These are phyloP conservation scores for Chlorella sp. DNA, from an alignment of 139 green algal species.

Conservation along the genomic window DNA sequence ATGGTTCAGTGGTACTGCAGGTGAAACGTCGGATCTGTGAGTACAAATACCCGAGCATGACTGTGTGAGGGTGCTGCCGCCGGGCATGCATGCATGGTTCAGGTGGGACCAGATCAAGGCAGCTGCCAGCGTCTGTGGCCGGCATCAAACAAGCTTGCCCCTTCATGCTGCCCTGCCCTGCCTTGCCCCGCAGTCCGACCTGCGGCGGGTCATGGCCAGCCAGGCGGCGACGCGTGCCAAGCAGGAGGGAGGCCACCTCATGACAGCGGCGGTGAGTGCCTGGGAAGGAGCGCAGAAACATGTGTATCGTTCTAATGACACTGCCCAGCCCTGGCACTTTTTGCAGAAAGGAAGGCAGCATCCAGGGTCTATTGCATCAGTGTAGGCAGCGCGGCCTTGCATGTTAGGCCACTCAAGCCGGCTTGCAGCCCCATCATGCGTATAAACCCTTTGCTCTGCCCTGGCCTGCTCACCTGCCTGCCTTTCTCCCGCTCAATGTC, in stretches of 20 bases:
- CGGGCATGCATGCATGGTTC: not conserved
- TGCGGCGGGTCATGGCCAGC: slow-evolving; percentile 35
- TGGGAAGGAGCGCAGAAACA: not conserved
- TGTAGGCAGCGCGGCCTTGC: not conserved
- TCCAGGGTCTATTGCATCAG: not conserved
- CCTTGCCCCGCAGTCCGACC: not conserved
- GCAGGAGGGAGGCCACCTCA: slow-evolving; percentile 29
- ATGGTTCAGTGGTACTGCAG: not conserved
- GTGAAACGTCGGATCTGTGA: not conserved
- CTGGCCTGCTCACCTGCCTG: not conserved
- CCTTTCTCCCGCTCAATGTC: not conserved
- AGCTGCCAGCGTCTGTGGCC: not conserved
- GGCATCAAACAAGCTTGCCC: not conserved
- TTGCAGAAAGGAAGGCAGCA: no score
- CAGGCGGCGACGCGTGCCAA: slow-evolving; percentile 6
- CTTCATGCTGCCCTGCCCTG: not conserved
- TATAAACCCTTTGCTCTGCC: no score
- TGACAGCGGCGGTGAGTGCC: slow-evolving; percentile 43
- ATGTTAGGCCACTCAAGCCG: no score
- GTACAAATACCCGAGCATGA: not conserved
- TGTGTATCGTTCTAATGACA: no score
- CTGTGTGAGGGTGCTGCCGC: not conserved
- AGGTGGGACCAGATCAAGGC: not conserved
- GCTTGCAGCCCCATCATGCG: no score
- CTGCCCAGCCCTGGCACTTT: no score